Evolutionary conservation across 805 yeast genomes (phyloP).

Genomic region (Yamadazyma nakazawae): DNA sequence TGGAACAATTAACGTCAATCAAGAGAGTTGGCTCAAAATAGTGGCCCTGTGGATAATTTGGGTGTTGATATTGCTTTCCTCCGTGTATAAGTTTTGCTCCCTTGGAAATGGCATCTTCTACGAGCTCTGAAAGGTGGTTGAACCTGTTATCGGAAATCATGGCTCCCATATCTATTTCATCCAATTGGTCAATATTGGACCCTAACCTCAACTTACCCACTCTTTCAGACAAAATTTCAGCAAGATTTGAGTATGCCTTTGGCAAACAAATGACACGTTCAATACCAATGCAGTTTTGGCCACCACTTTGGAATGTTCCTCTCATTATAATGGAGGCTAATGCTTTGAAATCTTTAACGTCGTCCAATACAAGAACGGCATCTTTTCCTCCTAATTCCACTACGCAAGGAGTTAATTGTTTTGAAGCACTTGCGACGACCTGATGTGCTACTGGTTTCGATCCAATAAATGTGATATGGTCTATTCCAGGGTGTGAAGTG

Average conservation of each 20-base stretch:
- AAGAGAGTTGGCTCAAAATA: conserved; percentile 89
- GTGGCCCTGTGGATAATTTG: conserved; percentile 93
- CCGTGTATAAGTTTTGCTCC: conserved; percentile 86
- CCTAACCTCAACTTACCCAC: conserved; percentile 71
- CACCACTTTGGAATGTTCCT: conserved; percentile 95
- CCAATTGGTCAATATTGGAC: conserved; percentile 86
- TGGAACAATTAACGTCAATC: conserved; percentile 68
- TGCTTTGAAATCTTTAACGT: conserved; percentile 57
- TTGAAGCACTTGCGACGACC: conserved; percentile 79
- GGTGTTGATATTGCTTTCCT: conserved; percentile 78
- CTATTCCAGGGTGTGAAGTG: conserved; percentile 76
- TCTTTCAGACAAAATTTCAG: conserved; percentile 52
- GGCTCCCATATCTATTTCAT: conserved; percentile 95
- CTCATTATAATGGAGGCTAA: conserved; percentile 74
- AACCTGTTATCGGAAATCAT: conserved; percentile 81
- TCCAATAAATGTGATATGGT: conserved; percentile 93
- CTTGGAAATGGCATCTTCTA: conserved; percentile 66
- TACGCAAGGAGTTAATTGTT: conserved; percentile 88
- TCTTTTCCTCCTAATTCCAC: conserved; percentile 98
- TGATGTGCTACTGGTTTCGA: conserved; percentile 92
- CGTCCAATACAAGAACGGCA: conserved; percentile 83
- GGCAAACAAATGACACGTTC: conserved; percentile 88
- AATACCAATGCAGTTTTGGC: conserved; percentile 97
- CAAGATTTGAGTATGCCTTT: conserved; percentile 60
- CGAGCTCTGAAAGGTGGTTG: conserved; percentile 58